Base-by-base conservation (phyloP, 345 rosid genomes). In the Brassica carinata region DNA sequence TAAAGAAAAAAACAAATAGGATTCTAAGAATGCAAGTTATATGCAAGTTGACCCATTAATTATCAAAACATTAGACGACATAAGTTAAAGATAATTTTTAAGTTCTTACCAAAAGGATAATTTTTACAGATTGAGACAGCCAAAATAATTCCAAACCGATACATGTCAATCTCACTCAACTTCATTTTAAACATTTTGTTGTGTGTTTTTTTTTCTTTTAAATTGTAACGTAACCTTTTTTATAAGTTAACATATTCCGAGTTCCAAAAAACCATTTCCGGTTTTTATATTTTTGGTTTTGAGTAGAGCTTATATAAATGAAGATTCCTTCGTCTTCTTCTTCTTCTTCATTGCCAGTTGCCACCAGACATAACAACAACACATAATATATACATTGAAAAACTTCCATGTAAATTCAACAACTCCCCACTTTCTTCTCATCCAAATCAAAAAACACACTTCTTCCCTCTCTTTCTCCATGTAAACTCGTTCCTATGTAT, bases 301-400 rank as follows among this genome's bases (percentile, higher is more conserved):
- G 23, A 51, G 61, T 55, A 55, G 61, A 55, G 61, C 61, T 55
- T n/a, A 55, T 76, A 81, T 76, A 81, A 76, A 81, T 71, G 77
- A 77, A 76, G 81, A 66, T 71, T 30, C 84, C 58, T 58, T 53
- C 36, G 30, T 27, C 76, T 80, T 65, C 80, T 66, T 76, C 80
- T 66, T 76, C 80, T 30, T 81, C 77, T 40, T 40, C 81, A 3
- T 57, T 66, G 81, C 81, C 69, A 76, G 83, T 80, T 75, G 76
- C 79, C 72, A 65, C 71, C 70, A 76, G 80, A 81, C 80, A 71
- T 30, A 64, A 55, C 66, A 45, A 31, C 2, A 29, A 45, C n/a
- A 45, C 66, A 45, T 11, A 43, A 5, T 17, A 69, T 10, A 63
- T 19, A 58, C 62, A 71, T 58, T 59, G 74, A 55, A 40, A 40